Conservation (phyloP, 805 yeast species). For the Diddensiella caesifluorescens region DNA sequence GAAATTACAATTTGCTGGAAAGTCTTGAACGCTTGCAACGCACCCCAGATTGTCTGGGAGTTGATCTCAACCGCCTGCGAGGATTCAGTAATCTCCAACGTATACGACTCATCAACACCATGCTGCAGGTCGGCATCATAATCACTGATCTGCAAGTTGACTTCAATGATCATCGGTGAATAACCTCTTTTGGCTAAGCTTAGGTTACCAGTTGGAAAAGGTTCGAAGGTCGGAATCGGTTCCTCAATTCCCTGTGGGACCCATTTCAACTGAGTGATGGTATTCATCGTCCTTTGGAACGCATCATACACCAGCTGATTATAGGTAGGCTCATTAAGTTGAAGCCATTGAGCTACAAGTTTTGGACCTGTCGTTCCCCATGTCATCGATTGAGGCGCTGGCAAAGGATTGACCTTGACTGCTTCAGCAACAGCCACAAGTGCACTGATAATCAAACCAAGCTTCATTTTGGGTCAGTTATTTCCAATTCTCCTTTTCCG, state of each 20-base stretch:
- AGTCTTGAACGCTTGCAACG: conserved; percentile 38
- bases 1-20: conserved; percentile 36
- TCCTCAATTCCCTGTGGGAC: conserved; percentile 30
- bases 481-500: no score
- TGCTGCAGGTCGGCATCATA: conserved; percentile 31
- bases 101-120: conserved; percentile 38
- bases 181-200: not conserved
- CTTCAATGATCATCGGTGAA: conserved; percentile 5
- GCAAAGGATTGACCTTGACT: conserved; percentile 22
- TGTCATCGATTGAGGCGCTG: conserved; percentile 17
- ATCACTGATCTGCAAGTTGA: conserved; percentile 24
- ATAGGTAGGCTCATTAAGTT: conserved; percentile 11
- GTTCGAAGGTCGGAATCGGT: conserved; percentile 27
- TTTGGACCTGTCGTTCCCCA: conserved; percentile 19
- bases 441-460: not conserved
- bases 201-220: conserved; percentile 19
- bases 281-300: conserved; percentile 25
- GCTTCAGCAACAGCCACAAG: conserved; percentile 3
- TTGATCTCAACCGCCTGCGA: conserved; percentile 24
- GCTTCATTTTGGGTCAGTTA: no score
- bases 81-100: conserved; percentile 22
- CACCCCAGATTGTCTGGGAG: conserved; percentile 40
- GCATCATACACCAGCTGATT: conserved; percentile 25
- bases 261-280: conserved; percentile 32
- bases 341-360: conserved; percentile 9